These are phyloP conservation scores for Trichoderma orchidacearum DNA, from an alignment of 495 filamentous ascomycete genomes.

Conservation along the genomic window DNA sequence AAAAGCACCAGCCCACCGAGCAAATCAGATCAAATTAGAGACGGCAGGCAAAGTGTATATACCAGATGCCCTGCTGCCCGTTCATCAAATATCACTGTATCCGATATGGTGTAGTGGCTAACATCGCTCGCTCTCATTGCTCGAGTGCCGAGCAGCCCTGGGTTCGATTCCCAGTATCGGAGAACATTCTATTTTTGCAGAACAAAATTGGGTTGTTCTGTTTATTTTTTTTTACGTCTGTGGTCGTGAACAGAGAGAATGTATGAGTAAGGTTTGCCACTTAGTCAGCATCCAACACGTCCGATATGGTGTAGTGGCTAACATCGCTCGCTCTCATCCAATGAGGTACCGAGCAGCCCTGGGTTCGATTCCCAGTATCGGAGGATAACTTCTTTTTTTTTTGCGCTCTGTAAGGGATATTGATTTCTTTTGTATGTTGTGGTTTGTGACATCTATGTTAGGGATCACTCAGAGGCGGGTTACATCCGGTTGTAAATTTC, in stretches of 20 bases:
- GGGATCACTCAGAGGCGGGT: not conserved
- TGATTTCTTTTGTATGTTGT: not conserved
- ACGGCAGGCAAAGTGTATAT: too few species aligned
- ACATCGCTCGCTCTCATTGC: not conserved
- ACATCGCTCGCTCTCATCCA: constrained; percentile 2
- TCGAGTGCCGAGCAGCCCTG: not conserved
- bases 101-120: not conserved
- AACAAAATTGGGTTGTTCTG: not conserved
- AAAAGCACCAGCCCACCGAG: too few species aligned
- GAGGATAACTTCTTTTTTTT: not conserved
- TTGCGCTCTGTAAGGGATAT: too few species aligned
- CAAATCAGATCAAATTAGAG: too few species aligned
- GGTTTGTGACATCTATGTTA: not conserved
- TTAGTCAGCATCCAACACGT: not conserved
- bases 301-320: not conserved
- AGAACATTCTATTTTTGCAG: not conserved
- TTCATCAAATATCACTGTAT: not conserved
- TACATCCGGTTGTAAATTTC: not conserved
- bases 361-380: constrained; percentile 1
- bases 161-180: constrained; percentile 1
- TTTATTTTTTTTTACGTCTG: not conserved
- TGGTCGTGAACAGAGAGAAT: not conserved
- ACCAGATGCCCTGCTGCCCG: too few species aligned
- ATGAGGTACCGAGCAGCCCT: not conserved
- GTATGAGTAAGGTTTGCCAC: not conserved